These are phyloP conservation scores for Metschnikowia picachoensis DNA, from an alignment of 805 yeast species.

Conservation along the genomic window DNA sequence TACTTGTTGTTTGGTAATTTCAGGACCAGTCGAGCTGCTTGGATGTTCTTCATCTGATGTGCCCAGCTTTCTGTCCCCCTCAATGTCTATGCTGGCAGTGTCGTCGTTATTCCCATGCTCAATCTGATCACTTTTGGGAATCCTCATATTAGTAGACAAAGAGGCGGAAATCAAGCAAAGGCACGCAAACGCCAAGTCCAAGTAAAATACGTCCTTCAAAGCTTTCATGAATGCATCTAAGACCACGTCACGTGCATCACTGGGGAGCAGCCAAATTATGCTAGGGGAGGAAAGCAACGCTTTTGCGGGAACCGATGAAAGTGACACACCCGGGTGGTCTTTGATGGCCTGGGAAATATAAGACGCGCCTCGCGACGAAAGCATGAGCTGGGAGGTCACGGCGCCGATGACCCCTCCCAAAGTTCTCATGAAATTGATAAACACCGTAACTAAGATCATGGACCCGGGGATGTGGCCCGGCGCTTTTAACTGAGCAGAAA, in stretches of 20 bases:
- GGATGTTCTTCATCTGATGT: slow-evolving; percentile 1
- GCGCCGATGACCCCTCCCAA: slow-evolving; percentile 33
- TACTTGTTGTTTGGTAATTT: no score
- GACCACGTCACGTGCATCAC: slow-evolving; percentile 19
- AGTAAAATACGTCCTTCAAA: slow-evolving; percentile 16
- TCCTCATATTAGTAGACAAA: slow-evolving; percentile 14
- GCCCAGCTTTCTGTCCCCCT: not conserved
- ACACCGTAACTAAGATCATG: slow-evolving; percentile 32
- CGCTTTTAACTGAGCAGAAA: slow-evolving; percentile 36
- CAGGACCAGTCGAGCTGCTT: not conserved
- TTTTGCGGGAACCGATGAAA: slow-evolving; percentile 4
- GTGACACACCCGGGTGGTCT: slow-evolving; percentile 4
- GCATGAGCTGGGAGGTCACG: slow-evolving; percentile 31
- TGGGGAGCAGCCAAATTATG: slow-evolving; percentile 25
- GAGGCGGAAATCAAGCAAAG: slow-evolving; percentile 12
- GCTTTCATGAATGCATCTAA: slow-evolving; percentile 23
- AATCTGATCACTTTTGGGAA: slow-evolving; percentile 14
- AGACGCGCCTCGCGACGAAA: slow-evolving; percentile 10
- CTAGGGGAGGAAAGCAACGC: slow-evolving; percentile 23
- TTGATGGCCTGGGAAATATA: slow-evolving; percentile 10
- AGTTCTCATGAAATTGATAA: slow-evolving; percentile 31
- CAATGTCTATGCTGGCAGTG: not conserved
- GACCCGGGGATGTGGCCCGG: slow-evolving; percentile 35
- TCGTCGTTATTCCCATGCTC: not conserved
- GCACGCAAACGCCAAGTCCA: slow-evolving; percentile 16